Conservation (phyloP, 106 monocot genomes). For the Iris macrosiphon region DNA sequence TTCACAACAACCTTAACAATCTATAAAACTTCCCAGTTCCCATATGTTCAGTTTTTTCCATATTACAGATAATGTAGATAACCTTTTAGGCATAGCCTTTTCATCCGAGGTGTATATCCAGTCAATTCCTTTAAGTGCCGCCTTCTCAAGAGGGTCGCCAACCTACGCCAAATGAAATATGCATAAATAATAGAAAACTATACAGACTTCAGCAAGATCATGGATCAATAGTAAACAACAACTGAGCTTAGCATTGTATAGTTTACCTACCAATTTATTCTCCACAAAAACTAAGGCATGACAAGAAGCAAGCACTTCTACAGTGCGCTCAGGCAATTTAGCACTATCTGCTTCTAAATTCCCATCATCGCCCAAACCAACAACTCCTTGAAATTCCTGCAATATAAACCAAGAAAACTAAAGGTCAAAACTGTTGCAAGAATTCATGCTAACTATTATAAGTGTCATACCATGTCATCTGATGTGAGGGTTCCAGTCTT, state of each 20-base stretch:
- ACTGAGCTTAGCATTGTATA: too few relatives aligned
- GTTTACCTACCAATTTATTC: conserved; percentile 85
- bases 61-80: too few relatives aligned
- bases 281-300: conserved; percentile 99
- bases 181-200: conserved; percentile 1
- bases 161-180: conserved; percentile 35
- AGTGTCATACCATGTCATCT: conserved; percentile 90
- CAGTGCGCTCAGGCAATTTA: conserved; percentile 57
- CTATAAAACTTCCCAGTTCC: too few relatives aligned
- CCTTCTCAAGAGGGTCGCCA: conserved; percentile 99
- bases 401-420: conserved; percentile 7
- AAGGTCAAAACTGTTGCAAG: conserved; percentile 1
- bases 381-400: conserved; percentile 95
- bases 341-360: conserved; percentile 69
- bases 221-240: neutral
- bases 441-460: neutral
- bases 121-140: conserved; percentile 95
- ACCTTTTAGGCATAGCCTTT: conserved; percentile 96
- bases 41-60: too few relatives aligned
- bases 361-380: conserved; percentile 35
- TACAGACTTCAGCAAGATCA: neutral
- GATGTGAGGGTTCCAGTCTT: conserved; percentile 99
- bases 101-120: conserved; percentile 98
- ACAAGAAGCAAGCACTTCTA: conserved; percentile 81
- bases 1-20: too few relatives aligned